Evolutionary conservation across 768 basidiomycete species (phyloP).

Genomic region (Serendipita indica): DNA sequence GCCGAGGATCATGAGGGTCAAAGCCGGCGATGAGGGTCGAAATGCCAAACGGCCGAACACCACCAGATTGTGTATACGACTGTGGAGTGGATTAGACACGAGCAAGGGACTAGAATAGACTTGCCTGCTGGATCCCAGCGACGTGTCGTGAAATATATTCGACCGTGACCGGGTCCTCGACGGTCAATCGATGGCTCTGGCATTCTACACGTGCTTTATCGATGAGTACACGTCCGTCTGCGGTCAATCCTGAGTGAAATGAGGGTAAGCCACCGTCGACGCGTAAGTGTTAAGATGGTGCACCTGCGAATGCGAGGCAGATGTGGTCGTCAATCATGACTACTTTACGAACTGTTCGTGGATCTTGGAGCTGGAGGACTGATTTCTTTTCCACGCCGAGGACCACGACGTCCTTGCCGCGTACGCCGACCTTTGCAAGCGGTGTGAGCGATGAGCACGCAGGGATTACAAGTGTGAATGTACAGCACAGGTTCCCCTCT

Average conservation of each 20-base stretch:
- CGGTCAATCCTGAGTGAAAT: slow-evolving; percentile 62
- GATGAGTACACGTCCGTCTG: slow-evolving; percentile 93
- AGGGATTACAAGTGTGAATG: slow-evolving; percentile 12
- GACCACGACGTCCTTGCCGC: slow-evolving; percentile 88
- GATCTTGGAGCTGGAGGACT: slow-evolving; percentile 92
- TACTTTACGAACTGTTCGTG: slow-evolving; percentile 92
- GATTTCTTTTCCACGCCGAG: slow-evolving; percentile 99
- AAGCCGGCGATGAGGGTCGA: slow-evolving; percentile 95
- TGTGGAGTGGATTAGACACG: slow-evolving; percentile 20
- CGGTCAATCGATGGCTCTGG: slow-evolving; percentile 90
- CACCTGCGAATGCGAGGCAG: slow-evolving; percentile 94
- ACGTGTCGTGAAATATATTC: slow-evolving; percentile 98
- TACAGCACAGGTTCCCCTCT: slow-evolving; percentile 95
- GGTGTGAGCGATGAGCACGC: slow-evolving; percentile 11
- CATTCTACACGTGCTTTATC: slow-evolving; percentile 98
- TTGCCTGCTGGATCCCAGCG: slow-evolving; percentile 95
- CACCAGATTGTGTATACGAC: slow-evolving; percentile 97
- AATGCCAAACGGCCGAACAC: slow-evolving; percentile 95
- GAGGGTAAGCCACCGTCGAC: slow-evolving; percentile 10
- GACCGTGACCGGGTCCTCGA: slow-evolving; percentile 94
- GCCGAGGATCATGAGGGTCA: slow-evolving; percentile 78
- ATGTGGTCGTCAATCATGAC: slow-evolving; percentile 98
- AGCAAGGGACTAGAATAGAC: slow-evolving; percentile 12
- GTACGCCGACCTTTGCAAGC: slow-evolving; percentile 68
- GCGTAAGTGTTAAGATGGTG: slow-evolving; percentile 17